Evolutionary conservation across 208 protist genomes (phyloP).

Genomic region (Crithidia mellificae): DNA sequence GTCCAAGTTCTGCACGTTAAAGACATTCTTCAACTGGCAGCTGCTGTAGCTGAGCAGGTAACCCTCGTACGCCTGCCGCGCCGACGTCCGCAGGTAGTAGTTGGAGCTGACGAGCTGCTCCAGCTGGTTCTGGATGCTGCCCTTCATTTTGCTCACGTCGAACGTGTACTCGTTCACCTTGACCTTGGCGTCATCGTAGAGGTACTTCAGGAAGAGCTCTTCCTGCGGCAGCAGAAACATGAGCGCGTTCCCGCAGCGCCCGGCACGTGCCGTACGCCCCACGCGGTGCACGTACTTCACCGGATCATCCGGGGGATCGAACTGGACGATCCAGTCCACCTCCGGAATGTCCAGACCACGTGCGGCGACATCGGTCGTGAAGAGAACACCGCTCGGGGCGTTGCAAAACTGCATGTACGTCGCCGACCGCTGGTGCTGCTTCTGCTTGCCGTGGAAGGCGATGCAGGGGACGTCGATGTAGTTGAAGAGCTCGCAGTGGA

Average conservation of each 20-base stretch:
- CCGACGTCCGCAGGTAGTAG: constrained; percentile 98
- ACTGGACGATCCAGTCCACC: constrained; percentile 99
- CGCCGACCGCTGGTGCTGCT: constrained; percentile 98
- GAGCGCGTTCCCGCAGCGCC: constrained; percentile 91
- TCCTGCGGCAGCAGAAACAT: constrained; percentile 99
- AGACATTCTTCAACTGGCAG: constrained; percentile 98
- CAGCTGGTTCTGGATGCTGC: constrained; percentile 90
- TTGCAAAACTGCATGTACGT: constrained; percentile 99
- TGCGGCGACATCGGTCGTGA: constrained; percentile 99
- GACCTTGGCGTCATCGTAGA: constrained; percentile 96
- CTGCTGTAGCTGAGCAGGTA: constrained; percentile 98
- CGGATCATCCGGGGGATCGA: constrained; percentile 99
- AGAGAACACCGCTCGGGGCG: constrained; percentile 96
- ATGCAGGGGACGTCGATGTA: constrained; percentile 99
- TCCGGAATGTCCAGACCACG: constrained; percentile 99
- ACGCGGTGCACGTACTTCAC: constrained; percentile 99
- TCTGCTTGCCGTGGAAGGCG: constrained; percentile 99
- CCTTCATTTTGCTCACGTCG: constrained; percentile 95
- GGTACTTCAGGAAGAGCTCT: constrained; percentile 98
- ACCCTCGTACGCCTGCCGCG: constrained; percentile 97
- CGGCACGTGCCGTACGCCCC: constrained; percentile 97
- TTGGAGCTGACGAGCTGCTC: constrained; percentile 98
- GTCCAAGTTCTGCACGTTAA: constrained; percentile 97
- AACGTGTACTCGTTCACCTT: constrained; percentile 98
- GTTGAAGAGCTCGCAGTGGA: constrained; percentile 99